Conservation (phyloP, 768 basidiomycete species). For the Boletus fagicola region DNA sequence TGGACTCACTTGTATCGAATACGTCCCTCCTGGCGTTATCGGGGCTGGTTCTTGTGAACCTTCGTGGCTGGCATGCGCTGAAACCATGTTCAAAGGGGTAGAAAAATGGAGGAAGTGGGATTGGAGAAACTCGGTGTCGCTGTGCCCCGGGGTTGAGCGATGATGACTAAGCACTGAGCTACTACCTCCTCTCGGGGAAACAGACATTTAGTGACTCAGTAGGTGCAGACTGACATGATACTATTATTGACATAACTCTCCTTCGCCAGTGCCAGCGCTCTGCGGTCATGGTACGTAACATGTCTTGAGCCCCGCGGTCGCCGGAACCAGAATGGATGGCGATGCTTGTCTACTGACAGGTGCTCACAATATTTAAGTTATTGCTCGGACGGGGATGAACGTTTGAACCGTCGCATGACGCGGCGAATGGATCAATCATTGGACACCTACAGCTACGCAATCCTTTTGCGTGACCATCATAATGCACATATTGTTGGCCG, state of each 20-base stretch:
- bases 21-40: conserved; percentile 72
- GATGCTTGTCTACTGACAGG: not conserved
- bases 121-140: not conserved
- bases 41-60: conserved; percentile 52
- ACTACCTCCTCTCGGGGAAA: conserved; percentile 4
- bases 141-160: not conserved
- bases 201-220: not conserved
- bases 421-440: not conserved
- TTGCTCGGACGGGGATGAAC: not conserved
- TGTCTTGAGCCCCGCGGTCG: not conserved
- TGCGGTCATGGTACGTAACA: conserved; percentile 7
- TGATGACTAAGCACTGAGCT: conserved; percentile 25
- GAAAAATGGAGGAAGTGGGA: not conserved
- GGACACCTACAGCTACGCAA: not conserved
- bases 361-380: not conserved
- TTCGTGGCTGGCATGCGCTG: conserved; percentile 32
- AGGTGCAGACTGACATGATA: not conserved
- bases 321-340: not conserved
- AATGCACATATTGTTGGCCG: not conserved
- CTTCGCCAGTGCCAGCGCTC: not conserved
- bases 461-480: not conserved
- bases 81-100: conserved; percentile 26
- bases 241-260: too few species aligned
- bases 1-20: conserved; percentile 64
- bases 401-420: not conserved